Percentiles rank a stretch among this genome's conserved stretches.
Conservation (phyloP, 148 eudicot genomes). For the Amaranthus palmeri region DNA sequence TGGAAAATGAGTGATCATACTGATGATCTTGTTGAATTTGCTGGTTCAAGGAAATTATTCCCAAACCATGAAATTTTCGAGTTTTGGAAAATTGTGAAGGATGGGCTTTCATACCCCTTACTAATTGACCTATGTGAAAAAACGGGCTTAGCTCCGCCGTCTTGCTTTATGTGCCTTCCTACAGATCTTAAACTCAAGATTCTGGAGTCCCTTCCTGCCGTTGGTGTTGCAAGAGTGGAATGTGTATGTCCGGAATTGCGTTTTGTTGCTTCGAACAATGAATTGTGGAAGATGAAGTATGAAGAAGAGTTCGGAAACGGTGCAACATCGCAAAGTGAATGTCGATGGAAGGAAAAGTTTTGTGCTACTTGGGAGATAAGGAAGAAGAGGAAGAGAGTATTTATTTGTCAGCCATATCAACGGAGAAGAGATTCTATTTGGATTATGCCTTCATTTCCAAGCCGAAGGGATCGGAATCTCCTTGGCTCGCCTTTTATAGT, state of each 20-base stretch:
- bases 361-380: constrained; percentile 36
- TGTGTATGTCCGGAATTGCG: constrained; percentile 60
- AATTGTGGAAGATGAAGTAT: constrained; percentile 68
- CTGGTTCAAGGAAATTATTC: constrained; percentile 12
- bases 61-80: constrained; percentile 63
- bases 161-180: constrained; percentile 71
- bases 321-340: constrained; percentile 20
- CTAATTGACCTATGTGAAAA: constrained; percentile 72
- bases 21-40: constrained; percentile 16
- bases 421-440: constrained; percentile 22
- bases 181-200: constrained; percentile 76
- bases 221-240: constrained; percentile 51
- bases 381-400: constrained; percentile 37
- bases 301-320: constrained; percentile 53
- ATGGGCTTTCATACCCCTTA: constrained; percentile 69
- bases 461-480: constrained; percentile 36
- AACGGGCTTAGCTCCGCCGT: constrained; percentile 55
- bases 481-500: constrained; percentile 34
- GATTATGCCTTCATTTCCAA: constrained; percentile 23
- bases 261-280: constrained; percentile 50
- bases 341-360: constrained; percentile 60
- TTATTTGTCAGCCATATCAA: constrained; percentile 4
- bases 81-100: constrained; percentile 81
- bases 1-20: constrained; percentile 48
- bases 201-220: constrained; percentile 58